A percentile compares a stretch with the other conserved stretches of the same genome.
Conservation (phyloP, 23 red algal species). For the Pyropia haitanensis region DNA sequence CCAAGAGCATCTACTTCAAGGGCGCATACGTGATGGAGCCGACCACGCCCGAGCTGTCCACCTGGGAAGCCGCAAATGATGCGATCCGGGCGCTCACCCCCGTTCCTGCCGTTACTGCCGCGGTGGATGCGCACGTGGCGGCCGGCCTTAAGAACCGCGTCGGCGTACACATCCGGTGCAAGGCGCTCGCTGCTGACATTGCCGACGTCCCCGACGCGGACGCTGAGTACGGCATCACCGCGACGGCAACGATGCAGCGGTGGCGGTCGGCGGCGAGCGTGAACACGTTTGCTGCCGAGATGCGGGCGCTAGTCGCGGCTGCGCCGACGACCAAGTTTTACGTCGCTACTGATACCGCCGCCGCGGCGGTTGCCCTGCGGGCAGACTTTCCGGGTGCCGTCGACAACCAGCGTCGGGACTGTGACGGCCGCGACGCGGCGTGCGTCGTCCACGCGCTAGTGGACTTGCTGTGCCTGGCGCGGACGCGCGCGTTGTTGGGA, state of each 20-base stretch:
- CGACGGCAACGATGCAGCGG: neutral
- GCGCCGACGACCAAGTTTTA: neutral
- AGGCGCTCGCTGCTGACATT: neutral
- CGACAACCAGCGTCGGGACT: neutral
- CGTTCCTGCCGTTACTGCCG: conserved; percentile 15
- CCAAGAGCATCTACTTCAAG: neutral
- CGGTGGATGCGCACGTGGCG: conserved; percentile 8
- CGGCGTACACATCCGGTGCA: conserved; percentile 4
- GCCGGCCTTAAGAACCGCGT: neutral
- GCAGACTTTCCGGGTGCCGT: neutral
- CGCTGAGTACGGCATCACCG: neutral
- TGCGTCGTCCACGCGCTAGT: conserved; percentile 1
- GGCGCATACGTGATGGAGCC: neutral
- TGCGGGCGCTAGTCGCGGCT: neutral
- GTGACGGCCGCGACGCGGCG: conserved; percentile 6
- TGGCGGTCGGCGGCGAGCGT: neutral
- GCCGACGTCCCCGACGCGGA: neutral
- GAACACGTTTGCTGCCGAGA: neutral
- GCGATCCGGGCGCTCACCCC: conserved; percentile 33
- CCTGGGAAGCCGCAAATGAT: conserved; percentile 41
- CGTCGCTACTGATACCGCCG: conserved; percentile 4
- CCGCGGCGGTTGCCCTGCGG: neutral
- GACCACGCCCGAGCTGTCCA: conserved; percentile 3
- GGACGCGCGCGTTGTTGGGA: neutral
- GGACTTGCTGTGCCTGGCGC: neutral